Conservation (phyloP, 2,329 filamentous ascomycete species). For the Phoma herbarum region DNA sequence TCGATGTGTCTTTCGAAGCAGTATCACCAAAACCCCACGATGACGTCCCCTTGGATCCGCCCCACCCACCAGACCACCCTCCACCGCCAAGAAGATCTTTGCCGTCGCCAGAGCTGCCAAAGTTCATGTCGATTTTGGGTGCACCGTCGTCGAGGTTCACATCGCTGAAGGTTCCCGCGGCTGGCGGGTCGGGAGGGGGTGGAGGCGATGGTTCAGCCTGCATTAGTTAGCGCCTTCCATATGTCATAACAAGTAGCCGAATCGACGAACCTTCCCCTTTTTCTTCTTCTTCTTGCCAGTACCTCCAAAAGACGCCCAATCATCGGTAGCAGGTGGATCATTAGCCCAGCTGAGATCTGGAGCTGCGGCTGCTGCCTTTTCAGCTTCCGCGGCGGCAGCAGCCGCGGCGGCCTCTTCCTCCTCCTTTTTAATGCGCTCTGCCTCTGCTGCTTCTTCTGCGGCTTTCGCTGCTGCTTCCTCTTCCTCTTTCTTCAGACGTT, state of each 20-base stretch:
- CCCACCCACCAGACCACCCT: constrained; percentile 38
- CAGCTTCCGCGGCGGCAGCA: constrained; percentile 35
- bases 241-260: constrained; percentile 46
- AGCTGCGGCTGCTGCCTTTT: constrained; percentile 38
- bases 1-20: constrained; percentile 43
- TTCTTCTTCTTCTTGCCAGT: constrained; percentile 51
- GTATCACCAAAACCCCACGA: constrained; percentile 40
- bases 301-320: constrained; percentile 39
- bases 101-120: constrained; percentile 45
- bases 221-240: constrained; percentile 37
- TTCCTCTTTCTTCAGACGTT: constrained; percentile 48
- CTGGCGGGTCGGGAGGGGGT: constrained; percentile 43
- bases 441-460: constrained; percentile 51
- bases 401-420: constrained; percentile 33
- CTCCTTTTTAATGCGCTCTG: constrained; percentile 27
- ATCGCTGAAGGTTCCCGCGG: constrained; percentile 55
- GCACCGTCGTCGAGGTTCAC: constrained; percentile 57
- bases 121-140: constrained; percentile 59
- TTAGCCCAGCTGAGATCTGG: constrained; percentile 37
- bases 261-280: constrained; percentile 52
- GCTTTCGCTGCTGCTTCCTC: constrained; percentile 43
- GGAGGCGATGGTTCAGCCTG: constrained; percentile 40
- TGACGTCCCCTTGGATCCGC: constrained; percentile 30
- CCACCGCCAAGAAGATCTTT: constrained; percentile 36
- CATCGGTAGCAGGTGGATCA: constrained; percentile 40